These are phyloP conservation scores for Eremochloa ophiuroides DNA, from an alignment of 176 grass and related monocot genomes.

Conservation along the genomic window DNA sequence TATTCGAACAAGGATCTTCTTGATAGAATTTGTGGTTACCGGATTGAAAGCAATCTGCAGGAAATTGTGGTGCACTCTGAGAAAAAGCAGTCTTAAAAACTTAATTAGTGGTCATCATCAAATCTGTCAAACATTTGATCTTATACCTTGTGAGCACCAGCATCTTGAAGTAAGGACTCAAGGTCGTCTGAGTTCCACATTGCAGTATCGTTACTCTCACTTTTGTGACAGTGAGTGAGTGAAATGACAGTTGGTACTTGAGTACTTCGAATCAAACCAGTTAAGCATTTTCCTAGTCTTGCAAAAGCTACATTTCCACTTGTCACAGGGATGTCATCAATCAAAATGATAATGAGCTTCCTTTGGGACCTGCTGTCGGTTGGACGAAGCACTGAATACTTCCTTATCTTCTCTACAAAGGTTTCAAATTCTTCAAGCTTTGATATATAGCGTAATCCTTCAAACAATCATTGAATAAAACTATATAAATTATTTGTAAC, in stretches of 20 bases:
- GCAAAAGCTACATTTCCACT: conserved; percentile 68
- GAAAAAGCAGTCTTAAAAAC: conserved; percentile 15
- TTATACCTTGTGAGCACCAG: conserved; percentile 85
- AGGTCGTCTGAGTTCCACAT: conserved; percentile 64
- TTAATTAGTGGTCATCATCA: background rate
- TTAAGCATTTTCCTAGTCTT: conserved; percentile 82
- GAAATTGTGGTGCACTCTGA: conserved; percentile 5
- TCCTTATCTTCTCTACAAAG: conserved; percentile 83
- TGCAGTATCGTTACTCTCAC: conserved; percentile 48
- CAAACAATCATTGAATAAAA: conserved; percentile 26
- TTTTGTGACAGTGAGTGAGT: conserved; percentile 76
- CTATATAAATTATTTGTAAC: conserved; percentile 12
- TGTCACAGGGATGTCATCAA: conserved; percentile 88
- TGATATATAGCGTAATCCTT: conserved; percentile 76
- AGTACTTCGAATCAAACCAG: conserved; percentile 54
- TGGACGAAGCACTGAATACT: conserved; percentile 70
- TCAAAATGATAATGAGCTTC: conserved; percentile 66
- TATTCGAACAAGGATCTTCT: conserved; percentile 78
- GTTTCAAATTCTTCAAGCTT: conserved; percentile 97
- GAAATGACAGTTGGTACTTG: conserved; percentile 82
- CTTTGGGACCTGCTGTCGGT: conserved; percentile 38
- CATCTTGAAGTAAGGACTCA: conserved; percentile 66
- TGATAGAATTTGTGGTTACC: conserved; percentile 78
- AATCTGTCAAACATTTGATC: background rate
- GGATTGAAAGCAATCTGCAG: conserved; percentile 86